Base-by-base conservation (phyloP, 2,329 filamentous ascomycete species). In the Fusarium kyushuense region DNA sequence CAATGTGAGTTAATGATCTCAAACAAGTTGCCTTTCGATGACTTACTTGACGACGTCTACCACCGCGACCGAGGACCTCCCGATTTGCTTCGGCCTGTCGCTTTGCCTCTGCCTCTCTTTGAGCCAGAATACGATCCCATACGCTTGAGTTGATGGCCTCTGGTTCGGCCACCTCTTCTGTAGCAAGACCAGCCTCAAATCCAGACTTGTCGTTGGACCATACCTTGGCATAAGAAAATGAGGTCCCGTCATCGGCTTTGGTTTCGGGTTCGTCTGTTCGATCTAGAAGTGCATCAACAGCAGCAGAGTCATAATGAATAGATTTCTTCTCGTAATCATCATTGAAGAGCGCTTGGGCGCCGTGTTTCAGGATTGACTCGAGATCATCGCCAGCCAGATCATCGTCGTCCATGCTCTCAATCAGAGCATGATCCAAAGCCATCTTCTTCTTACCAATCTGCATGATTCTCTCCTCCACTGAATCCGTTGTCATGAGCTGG, bases 381-480 rank as follows among this genome's bases (percentile, higher is more conserved):
- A 98, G 81, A 74, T 98, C 94, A 62, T 91, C 85, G 10, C 89
- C 89, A 11, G 88, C 89, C 36, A 95, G 87, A 45, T 96, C 91
- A n/a, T 94, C 90, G 3, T 89, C 87, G 58, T 94, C 93, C 87
- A 99, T 93, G 54, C 89, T 90, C 76, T 98, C 94, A 62, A 99
- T 97, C 21, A 99, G 86, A 2, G 96, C 92, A 77, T 98, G 94
- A 73, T 99, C 96, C 1, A 99, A 86, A 0, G 93, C 93, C 89
- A 99, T 93, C 81, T 99, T 99, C 79, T 93, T 96, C 72, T 93
- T 91, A 8, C 96, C 96, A 71, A 97, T 93, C 77, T 97, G 93
- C 83, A 98, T 92, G 55, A 99, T 98, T 76, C 95, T 94, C 79
- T 99, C 96, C 77, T 99, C 96, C 0, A 92, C 93, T 29, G 91